phyloP scores from a whole-genome alignment of 2,329 filamentous ascomycete genomes.

The Sporothrix luriei region DNA sequence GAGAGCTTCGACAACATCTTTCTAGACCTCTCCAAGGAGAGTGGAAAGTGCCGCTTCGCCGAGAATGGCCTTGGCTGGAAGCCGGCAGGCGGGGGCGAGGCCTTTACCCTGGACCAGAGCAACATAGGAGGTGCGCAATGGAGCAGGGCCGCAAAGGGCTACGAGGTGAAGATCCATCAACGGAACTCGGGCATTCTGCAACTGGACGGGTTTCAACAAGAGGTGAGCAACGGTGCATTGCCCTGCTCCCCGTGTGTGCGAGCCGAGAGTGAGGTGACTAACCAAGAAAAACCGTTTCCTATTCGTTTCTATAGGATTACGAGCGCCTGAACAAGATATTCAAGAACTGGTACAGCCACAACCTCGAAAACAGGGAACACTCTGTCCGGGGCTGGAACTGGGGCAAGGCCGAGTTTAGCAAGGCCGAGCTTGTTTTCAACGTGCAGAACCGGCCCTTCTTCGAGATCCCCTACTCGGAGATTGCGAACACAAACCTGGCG shows the following conservation, averaged over 20 bases:
- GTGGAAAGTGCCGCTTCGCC: conserved; percentile 90
- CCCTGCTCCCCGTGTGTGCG: not conserved
- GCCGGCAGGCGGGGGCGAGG: conserved; percentile 80
- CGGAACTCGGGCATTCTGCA: conserved; percentile 85
- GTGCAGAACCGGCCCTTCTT: conserved; percentile 96
- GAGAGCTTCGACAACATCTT: conserved; percentile 98
- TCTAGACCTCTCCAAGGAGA: conserved; percentile 89
- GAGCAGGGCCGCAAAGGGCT: conserved; percentile 90
- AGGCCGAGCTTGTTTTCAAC: conserved; percentile 93
- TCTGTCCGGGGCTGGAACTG: conserved; percentile 97
- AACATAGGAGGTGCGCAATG: conserved; percentile 89
- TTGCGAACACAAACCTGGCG: conserved; percentile 95
- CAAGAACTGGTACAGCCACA: conserved; percentile 97
- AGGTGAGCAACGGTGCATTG: conserved; percentile 49
- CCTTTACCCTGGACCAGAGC: conserved; percentile 86
- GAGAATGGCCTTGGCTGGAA: conserved; percentile 97
- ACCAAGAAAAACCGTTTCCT: not conserved
- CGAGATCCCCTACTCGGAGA: conserved; percentile 95
- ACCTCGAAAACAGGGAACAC: conserved; percentile 89
- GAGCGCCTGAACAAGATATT: conserved; percentile 90
- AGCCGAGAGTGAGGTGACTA: not conserved
- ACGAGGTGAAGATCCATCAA: conserved; percentile 88
- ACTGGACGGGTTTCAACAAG: conserved; percentile 90
- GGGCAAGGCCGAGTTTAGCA: conserved; percentile 96
- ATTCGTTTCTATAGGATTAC: conserved; percentile 64